Base-by-base conservation (phyloP, 345 rosid species). In the Salix koriyanagi region DNA sequence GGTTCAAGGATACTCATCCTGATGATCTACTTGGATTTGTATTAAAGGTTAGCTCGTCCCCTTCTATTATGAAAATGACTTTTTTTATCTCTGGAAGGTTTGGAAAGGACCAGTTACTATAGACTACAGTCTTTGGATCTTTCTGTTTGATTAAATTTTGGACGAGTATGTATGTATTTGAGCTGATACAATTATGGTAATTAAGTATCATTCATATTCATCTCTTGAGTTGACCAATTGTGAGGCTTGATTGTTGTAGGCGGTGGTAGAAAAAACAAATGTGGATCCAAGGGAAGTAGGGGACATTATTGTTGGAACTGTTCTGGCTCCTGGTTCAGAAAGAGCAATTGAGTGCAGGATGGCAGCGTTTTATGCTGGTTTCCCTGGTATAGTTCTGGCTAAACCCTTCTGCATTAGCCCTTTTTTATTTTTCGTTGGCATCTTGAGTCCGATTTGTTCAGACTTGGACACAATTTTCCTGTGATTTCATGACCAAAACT, bases 271-370 rank as follows among this genome's bases (percentile, higher is more conserved):
- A 70, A 90, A 79, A 76, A 89, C 94, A 58, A 87, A 89, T 36
- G 75, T 91, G 86, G 84, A 90, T 79, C 98, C 99, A 15, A 83
- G 86, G 75, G 98, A 95, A 83, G 90, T 95, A 15, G 98, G 92
- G 54, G 99, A 95, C 84, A 93, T 96, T 60, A 91, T 96, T 48
- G 96, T 96, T 30, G 99, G 99, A 66, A 93, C 99, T 0, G 99
- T 95, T 68, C 72, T 91, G 77, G 93, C 97, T 15, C 97, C 96
- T 1, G 98, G 97, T 36, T 93, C 99, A 52, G 84, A 75, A 70
- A 85, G 99, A 83, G 99, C 89, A 48, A 89, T 78, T 44, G 97
- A 95, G 76, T 93, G 98, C 80, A 86, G 97, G 82, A 91, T 95
- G 83, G 99, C 97, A 19, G 96, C 96, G 32, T 93, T 90, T 78